A percentile compares a stretch with the other conserved stretches of the same genome.
These are phyloP conservation scores for Brassica carinata DNA, from an alignment of 345 rosid species.

Conservation along the genomic window DNA sequence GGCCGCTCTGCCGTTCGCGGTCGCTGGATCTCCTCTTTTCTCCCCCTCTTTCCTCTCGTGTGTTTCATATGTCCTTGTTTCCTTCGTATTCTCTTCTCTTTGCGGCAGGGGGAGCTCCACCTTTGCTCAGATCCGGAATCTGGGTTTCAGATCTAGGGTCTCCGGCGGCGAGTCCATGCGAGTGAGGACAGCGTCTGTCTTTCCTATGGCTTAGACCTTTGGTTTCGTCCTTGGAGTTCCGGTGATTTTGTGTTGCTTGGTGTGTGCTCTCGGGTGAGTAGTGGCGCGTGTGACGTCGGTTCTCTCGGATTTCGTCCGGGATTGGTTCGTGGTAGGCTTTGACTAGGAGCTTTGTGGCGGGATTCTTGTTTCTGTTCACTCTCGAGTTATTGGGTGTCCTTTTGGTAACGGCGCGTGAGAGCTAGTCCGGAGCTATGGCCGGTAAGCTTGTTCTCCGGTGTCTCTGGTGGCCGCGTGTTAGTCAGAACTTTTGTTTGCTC, in stretches of 20 bases:
- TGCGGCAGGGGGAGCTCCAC: neutral
- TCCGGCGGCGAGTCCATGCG: neutral
- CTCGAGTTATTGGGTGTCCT: neutral
- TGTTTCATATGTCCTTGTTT: neutral
- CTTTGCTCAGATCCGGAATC: neutral
- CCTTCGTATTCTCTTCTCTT: neutral
- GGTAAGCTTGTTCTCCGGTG: neutral
- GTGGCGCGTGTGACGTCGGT: neutral
- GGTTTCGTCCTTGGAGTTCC: neutral
- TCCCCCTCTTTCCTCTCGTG: neutral
- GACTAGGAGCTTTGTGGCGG: neutral
- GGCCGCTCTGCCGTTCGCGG: neutral
- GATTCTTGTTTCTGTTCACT: neutral
- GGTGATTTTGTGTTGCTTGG: neutral
- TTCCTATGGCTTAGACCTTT: neutral
- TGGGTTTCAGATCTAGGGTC: neutral
- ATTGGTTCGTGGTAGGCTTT: neutral
- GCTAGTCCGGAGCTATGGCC: neutral
- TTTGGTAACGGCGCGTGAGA: neutral
- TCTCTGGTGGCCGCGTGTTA: neutral
- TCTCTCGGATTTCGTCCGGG: neutral
- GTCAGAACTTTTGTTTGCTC: neutral
- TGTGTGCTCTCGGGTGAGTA: neutral
- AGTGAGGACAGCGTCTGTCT: neutral
- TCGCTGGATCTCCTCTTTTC: neutral